Evolutionary conservation across 768 basidiomycete species (phyloP), one percentile per base, ranked within the genome.

Genomic region (Sarcodon sp.): DNA sequence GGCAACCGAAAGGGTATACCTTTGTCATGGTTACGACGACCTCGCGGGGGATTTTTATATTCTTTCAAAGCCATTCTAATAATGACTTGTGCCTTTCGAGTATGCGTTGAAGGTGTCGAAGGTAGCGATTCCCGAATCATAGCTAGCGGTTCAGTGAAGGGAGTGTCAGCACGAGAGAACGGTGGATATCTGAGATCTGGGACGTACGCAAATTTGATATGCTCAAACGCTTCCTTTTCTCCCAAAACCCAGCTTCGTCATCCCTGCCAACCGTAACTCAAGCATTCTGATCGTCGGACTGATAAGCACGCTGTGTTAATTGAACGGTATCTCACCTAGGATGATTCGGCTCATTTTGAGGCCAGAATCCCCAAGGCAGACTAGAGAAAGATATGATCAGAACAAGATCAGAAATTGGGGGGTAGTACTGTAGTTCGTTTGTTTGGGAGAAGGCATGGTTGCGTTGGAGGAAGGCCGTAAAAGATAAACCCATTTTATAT

Each of bases 301-400:
- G 13, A 27, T 41, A 41, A 41, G 39, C 4, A 41, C 16, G 13
- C 27, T 41, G 16, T 2, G 7, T 27, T 13, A 27, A 8, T 16
- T 13, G 44, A 53, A 57, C 36, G 45, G 47, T 53, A 57, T 57
- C 15, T 48, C 49, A 5, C 59, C 59, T n/a, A 68, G 53, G 43
- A 68, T 67, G 27, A 68, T 59, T 53, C 55, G 62, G 11, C 64
- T 66, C 9, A 68, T 65, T 49, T 67, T 66, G 16, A 68, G 57
- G 10, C 67, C 72, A 6, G 66, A 68, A 38, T 65, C 55, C 63
- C 81, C 72, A 13, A 67, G 59, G 27, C 67, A 59, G 12, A 66
- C 66, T 67, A 49, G n/a, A 46, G 34, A 35, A 8, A 12, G 3
- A 16, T 1, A 3, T 6, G 1, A 32, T 15, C 21, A 39, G 11